Evolutionary conservation across 108 stramenopile genomes (phyloP).

Genomic region (Pseudonitzschia pungens): DNA sequence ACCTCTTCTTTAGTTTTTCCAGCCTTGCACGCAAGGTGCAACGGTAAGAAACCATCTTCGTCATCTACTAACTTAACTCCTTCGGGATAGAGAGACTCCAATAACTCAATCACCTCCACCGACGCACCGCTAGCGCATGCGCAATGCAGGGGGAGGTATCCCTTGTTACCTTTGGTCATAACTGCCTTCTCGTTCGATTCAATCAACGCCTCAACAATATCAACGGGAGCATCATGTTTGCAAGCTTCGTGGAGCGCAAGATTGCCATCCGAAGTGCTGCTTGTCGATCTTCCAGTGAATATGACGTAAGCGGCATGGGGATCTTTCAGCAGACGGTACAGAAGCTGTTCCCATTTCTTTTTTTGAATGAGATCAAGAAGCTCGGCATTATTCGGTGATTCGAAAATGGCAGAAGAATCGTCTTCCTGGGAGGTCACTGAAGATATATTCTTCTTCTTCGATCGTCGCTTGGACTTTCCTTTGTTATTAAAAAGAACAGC

Average conservation of each 20-base stretch:
- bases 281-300: conserved; percentile 2
- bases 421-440: background rate
- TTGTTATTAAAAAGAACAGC: conserved; percentile 8
- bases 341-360: conserved; percentile 18
- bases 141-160: conserved; percentile 67
- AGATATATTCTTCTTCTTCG: background rate
- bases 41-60: conserved; percentile 46
- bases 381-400: background rate
- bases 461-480: background rate
- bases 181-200: conserved; percentile 37
- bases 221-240: conserved; percentile 47
- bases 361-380: conserved; percentile 10
- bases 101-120: conserved; percentile 40
- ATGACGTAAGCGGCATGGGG: conserved; percentile 10
- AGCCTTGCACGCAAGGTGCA: conserved; percentile 65
- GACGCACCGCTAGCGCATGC: conserved; percentile 65
- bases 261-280: conserved; percentile 16
- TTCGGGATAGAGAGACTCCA: conserved; percentile 63
- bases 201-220: conserved; percentile 43
- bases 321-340: background rate
- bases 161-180: conserved; percentile 41
- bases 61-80: conserved; percentile 32
- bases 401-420: background rate
- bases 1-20: conserved; percentile 49
- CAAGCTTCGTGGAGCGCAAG: conserved; percentile 53